A percentile compares a stretch with the other conserved stretches of the same genome.
These are phyloP conservation scores for Epichloe sibirici DNA, from an alignment of 2,329 filamentous ascomycete genomes.

Conservation along the genomic window DNA sequence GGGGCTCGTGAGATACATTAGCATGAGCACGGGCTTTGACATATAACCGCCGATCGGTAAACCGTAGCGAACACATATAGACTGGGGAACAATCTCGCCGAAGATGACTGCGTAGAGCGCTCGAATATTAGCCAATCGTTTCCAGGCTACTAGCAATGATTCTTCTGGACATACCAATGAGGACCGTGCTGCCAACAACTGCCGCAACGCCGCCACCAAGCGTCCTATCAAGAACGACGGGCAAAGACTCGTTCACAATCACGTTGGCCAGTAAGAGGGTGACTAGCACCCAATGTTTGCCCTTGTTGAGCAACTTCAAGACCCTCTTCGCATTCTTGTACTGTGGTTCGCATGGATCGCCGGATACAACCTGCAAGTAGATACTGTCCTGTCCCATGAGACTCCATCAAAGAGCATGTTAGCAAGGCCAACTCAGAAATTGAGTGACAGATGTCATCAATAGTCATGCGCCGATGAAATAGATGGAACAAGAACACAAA, in stretches of 20 bases:
- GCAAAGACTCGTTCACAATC: constrained; percentile 92
- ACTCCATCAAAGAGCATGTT: constrained; percentile 17
- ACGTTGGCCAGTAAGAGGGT: constrained; percentile 91
- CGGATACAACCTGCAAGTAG: constrained; percentile 87
- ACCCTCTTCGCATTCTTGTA: constrained; percentile 76
- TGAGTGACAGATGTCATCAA: not conserved
- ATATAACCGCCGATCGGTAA: constrained; percentile 91
- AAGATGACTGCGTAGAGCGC: constrained; percentile 68
- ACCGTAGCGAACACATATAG: constrained; percentile 89
- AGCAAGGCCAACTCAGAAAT: not conserved
- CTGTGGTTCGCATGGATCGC: constrained; percentile 74
- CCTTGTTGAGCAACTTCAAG: constrained; percentile 64
- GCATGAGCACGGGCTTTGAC: constrained; percentile 69
- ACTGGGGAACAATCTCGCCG: constrained; percentile 91
- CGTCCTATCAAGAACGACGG: constrained; percentile 87
- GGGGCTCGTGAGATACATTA: constrained; percentile 89
- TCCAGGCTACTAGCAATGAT: too few species aligned
- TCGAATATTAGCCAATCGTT: constrained; percentile 9
- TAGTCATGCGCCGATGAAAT: constrained; percentile 1
- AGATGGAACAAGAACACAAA: not conserved
- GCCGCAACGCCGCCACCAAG: constrained; percentile 91
- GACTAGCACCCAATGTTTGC: constrained; percentile 97
- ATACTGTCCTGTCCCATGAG: constrained; percentile 77
- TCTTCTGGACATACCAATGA: constrained; percentile 61
- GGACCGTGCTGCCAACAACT: constrained; percentile 79